Evolutionary conservation across 2,329 filamentous ascomycete genomes (phyloP), one percentile per base, ranked within the genome.

Genomic region (Monilinia polystroma): DNA sequence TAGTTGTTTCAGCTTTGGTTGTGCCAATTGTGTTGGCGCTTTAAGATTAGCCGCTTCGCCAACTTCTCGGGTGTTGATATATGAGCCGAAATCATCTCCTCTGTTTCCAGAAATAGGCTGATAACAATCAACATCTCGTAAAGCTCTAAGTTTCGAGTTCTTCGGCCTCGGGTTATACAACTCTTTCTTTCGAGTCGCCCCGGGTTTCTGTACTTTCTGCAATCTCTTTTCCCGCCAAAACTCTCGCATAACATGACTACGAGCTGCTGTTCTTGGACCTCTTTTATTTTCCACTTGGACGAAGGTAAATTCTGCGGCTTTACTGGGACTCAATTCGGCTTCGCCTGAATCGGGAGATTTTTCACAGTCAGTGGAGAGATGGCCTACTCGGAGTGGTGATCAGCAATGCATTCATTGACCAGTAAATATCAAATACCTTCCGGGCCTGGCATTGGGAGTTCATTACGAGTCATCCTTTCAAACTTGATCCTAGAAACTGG

Each of bases 221-320:
- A 60, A 10, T 47, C 23, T 66, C 32, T 53, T 66, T 29, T 53
- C 45, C 14, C 26, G 23, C 49, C 64, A 66, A n/a, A 60, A 62
- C 18, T 60, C 47, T 26, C 64, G 64, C 56, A 54, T 62, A 20
- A 62, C 35, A 60, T 54, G 55, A 35, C 55, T 66, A 29, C 47
- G 63, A 18, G 63, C 55, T 10, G 18, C 54, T 14, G n/a, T 66
- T 43, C 55, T 49, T 18, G 55, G 12, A 11, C 55, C 47, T 52
- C 35, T 18, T 16, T 29, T 32, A 16, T 51, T 32, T 45, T 23
- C 55, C 32, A 66, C 55, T 26, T 60, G 55, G 45, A 66, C 45
- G 5, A 59, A 65, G 2, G 45, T 41, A 32, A 52, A 59, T 16
- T 18, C 45, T 35, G 26, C 26, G 20, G 11, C 23, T 47, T 47